Percentiles rank a stretch among this genome's conserved stretches.
Evolutionary conservation across 768 basidiomycete genomes (phyloP).

Genomic region (Pleurotus giganteus): DNA sequence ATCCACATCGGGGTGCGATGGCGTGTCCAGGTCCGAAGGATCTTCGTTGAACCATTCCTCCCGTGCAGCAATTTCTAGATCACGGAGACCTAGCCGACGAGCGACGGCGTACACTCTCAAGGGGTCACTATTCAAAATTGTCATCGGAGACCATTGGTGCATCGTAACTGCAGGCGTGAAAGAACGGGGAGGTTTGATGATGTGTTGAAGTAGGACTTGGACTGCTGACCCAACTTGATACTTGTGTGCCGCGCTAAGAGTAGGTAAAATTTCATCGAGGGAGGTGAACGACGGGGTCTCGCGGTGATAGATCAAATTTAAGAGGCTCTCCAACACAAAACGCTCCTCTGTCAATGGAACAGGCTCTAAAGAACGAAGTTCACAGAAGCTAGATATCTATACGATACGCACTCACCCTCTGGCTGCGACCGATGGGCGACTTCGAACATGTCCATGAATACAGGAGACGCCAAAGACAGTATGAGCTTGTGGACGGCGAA

Average conservation of each 20-base stretch:
- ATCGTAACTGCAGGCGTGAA: no score
- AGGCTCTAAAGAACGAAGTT: neutral
- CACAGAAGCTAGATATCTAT: neutral
- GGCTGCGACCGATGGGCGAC: neutral
- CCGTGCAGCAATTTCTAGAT: neutral
- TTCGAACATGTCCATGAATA: neutral
- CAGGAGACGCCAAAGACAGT: neutral
- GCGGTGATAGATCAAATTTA: neutral
- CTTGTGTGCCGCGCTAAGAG: neutral
- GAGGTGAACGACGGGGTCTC: neutral
- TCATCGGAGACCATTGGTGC: neutral
- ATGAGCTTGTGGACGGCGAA: neutral
- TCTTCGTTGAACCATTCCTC: neutral
- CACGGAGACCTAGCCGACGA: neutral
- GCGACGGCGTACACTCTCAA: neutral
- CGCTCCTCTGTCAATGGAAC: neutral
- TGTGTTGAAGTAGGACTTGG: neutral
- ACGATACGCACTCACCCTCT: neutral
- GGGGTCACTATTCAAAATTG: neutral
- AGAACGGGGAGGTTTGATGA: neutral
- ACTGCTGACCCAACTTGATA: neutral
- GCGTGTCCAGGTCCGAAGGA: neutral
- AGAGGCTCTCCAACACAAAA: neutral
- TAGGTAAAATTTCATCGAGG: neutral
- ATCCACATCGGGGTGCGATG: neutral